These are phyloP conservation scores for Eutrema salsugineum DNA, from an alignment of 441 rosid genomes.

Conservation along the genomic window DNA sequence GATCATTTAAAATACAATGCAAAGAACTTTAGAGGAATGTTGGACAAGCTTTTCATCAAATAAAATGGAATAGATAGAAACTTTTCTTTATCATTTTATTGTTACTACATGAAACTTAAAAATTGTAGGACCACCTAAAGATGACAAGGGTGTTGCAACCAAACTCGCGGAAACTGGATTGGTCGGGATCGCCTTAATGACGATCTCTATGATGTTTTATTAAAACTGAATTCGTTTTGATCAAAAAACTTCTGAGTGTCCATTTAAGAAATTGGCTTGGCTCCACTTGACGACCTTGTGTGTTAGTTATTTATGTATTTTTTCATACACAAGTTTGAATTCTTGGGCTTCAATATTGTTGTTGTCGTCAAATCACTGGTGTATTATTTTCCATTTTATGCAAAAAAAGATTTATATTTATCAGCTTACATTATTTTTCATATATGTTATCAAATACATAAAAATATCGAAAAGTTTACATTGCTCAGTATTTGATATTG, in stretches of 20 bases:
- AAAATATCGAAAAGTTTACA: no score
- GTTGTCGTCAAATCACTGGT: background rate
- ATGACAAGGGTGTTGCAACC: slow-evolving; percentile 8
- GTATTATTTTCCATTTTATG: background rate
- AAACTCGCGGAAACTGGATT: slow-evolving; percentile 7
- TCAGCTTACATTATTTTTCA: no score
- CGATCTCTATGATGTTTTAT: background rate
- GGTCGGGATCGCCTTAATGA: background rate
- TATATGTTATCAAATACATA: no score
- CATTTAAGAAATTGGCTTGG: background rate
- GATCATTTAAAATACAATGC: background rate
- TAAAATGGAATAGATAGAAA: background rate
- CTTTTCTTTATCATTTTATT: background rate
- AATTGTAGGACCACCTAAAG: slow-evolving; percentile 11
- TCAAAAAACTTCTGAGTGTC: background rate
- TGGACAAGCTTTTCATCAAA: background rate
- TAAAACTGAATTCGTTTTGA: background rate
- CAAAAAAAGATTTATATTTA: no score
- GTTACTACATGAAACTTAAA: background rate
- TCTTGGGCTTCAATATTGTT: background rate
- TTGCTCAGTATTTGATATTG: background rate
- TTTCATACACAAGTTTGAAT: background rate
- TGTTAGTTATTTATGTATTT: background rate
- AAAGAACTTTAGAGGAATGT: background rate
- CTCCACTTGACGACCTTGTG: background rate